phyloP scores from a whole-genome alignment of 2,329 filamentous ascomycete genomes.

The Alternaria viburni region DNA sequence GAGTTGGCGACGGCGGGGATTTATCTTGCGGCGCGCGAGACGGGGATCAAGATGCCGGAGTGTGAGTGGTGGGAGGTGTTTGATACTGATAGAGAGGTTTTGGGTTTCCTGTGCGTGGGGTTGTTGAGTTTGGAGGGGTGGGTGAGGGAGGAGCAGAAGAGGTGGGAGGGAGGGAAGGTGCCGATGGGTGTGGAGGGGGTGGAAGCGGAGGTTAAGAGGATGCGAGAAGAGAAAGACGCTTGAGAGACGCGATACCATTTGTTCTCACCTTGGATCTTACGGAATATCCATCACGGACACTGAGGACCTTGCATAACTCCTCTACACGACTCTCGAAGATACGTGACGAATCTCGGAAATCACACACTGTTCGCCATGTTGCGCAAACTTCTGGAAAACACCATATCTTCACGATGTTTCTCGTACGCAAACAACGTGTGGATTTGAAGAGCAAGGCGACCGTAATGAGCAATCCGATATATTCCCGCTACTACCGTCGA shows the following conservation, averaged over 20 bases:
- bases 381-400: neutral
- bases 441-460: neutral
- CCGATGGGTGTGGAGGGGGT: constrained; percentile 66
- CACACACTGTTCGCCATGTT: neutral
- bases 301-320: no score
- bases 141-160: constrained; percentile 64
- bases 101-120: constrained; percentile 89
- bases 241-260: neutral
- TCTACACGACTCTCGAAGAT: neutral
- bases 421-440: neutral
- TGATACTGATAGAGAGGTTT: constrained; percentile 90
- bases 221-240: constrained; percentile 22
- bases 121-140: constrained; percentile 80
- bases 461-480: neutral
- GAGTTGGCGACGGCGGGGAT: constrained; percentile 86
- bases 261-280: neutral
- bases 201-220: constrained; percentile 65
- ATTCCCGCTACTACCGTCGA: neutral
- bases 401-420: neutral
- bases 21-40: constrained; percentile 84
- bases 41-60: constrained; percentile 77
- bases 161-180: constrained; percentile 59
- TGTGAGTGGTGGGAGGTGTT: constrained; percentile 98
- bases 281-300: neutral
- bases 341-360: neutral